phyloP scores from a whole-genome alignment of 169 alveolate genomes.

The Theileria sp. region DNA sequence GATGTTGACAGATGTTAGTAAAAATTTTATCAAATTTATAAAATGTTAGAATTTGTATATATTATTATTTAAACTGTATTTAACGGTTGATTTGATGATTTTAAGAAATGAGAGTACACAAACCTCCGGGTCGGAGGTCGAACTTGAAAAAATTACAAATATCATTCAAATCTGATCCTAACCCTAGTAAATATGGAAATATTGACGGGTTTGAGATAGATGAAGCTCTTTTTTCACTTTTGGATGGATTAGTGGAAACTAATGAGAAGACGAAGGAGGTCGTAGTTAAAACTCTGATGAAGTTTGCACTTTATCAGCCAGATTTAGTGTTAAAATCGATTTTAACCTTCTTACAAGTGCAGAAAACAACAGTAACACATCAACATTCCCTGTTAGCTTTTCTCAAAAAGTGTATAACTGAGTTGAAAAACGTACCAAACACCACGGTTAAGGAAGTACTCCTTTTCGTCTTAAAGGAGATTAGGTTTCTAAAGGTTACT shows the following conservation, averaged over 20 bases:
- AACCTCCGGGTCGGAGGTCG: background rate
- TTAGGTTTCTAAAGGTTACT: slow-evolving; percentile 31
- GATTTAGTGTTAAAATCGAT: slow-evolving; percentile 54
- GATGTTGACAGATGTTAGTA: background rate
- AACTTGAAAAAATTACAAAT: background rate
- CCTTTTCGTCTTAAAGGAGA: slow-evolving; percentile 60
- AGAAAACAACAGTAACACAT: slow-evolving; percentile 49
- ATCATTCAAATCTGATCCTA: background rate
- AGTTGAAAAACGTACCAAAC: slow-evolving; percentile 35
- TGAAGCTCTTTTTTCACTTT: slow-evolving; percentile 57
- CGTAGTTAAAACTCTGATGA: slow-evolving; percentile 40
- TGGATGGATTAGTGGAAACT: slow-evolving; percentile 57
- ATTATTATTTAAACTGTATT: background rate
- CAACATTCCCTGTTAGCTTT: slow-evolving; percentile 45
- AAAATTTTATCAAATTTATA: too few relatives aligned
- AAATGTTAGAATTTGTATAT: background rate
- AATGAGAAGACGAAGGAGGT: slow-evolving; percentile 30
- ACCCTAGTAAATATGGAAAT: slow-evolving; percentile 12
- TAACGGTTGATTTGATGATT: background rate
- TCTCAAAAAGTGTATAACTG: slow-evolving; percentile 48
- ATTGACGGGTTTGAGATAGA: slow-evolving; percentile 52
- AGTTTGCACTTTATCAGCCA: slow-evolving; percentile 47
- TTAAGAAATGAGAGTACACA: background rate
- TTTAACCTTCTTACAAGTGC: slow-evolving; percentile 60
- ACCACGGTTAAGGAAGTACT: slow-evolving; percentile 47